phyloP scores from a whole-genome alignment of 306 rosid genomes.

The Inga laurina region DNA sequence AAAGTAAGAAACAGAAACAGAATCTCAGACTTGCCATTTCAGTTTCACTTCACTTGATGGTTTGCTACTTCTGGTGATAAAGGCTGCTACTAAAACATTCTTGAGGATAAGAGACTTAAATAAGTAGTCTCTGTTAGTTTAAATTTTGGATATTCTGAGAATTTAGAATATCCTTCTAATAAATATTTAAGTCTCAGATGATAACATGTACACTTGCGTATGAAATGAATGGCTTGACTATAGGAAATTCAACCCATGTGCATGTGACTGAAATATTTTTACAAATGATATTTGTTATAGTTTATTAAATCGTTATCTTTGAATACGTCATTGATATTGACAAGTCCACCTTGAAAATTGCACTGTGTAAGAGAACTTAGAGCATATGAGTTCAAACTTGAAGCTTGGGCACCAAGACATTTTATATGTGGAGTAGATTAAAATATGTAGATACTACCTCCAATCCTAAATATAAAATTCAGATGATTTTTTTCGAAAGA shows the following conservation, averaged over 20 bases:
- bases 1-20: constrained; percentile 13
- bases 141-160: background rate
- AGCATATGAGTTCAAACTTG: no score
- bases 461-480: no score
- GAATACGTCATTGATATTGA: no score
- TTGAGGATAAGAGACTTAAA: background rate
- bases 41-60: background rate
- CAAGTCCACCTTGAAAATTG: no score
- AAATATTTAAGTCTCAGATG: background rate
- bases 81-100: background rate
- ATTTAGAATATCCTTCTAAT: background rate
- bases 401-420: no score
- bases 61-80: background rate
- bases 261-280: background rate
- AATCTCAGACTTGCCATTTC: constrained; percentile 23
- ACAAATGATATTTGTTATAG: no score
- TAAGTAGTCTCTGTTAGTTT: background rate
- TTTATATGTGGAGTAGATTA: no score
- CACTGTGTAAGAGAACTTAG: no score
- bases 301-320: background rate
- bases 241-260: background rate
- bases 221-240: background rate
- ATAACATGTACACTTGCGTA: background rate
- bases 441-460: no score
- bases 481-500: no score